Evolutionary conservation across 2,329 filamentous ascomycete genomes (phyloP).

Genomic region (Venturia nashicola): DNA sequence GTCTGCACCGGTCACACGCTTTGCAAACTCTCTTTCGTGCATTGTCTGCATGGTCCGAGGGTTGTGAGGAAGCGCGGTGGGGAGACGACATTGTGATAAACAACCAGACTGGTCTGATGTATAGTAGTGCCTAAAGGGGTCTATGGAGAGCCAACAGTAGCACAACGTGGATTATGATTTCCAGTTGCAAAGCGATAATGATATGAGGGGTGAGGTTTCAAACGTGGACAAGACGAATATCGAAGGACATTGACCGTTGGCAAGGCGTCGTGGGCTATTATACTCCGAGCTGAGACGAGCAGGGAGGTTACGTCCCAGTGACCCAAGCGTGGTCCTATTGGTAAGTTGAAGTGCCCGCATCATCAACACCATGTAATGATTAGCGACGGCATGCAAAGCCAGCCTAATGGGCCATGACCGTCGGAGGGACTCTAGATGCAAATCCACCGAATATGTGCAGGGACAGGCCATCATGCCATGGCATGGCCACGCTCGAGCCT

Average conservation of each 20-base stretch:
- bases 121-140: neutral
- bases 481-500: neutral
- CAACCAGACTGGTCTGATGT: neutral
- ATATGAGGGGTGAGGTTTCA: neutral
- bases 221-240: neutral
- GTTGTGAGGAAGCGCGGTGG: neutral
- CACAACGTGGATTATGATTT: neutral
- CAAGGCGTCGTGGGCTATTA: neutral
- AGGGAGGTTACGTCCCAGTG: neutral
- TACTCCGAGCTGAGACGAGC: neutral
- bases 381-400: constrained; percentile 6
- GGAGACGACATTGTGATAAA: constrained; percentile 8
- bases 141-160: neutral
- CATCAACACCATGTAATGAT: constrained; percentile 6
- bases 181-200: neutral
- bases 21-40: constrained; percentile 52
- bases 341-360: constrained; percentile 6
- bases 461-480: constrained; percentile 1
- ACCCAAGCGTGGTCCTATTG: constrained; percentile 3
- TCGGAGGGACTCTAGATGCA: constrained; percentile 3
- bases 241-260: neutral
- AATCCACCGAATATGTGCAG: neutral
- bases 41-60: constrained; percentile 25
- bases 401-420: neutral
- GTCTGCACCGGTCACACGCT: constrained; percentile 51